phyloP scores from a whole-genome alignment of 2,329 filamentous ascomycete species.

The Juglanconis juglandina region DNA sequence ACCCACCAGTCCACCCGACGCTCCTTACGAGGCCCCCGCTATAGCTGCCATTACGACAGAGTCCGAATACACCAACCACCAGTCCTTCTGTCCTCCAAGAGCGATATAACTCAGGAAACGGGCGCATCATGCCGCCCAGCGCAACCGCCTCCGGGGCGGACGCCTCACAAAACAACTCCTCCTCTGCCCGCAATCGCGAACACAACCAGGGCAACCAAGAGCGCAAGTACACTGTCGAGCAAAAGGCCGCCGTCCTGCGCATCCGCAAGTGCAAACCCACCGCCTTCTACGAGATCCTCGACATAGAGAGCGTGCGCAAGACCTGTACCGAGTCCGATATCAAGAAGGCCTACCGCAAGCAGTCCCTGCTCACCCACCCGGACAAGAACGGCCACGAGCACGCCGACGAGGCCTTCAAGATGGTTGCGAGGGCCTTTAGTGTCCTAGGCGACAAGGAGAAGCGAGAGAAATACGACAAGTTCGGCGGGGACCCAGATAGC shows the following conservation, averaged over 20 bases:
- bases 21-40: conserved; percentile 6
- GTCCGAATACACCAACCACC: not conserved
- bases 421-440: conserved; percentile 92
- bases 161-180: conserved; percentile 32
- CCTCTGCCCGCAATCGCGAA: conserved; percentile 50
- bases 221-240: conserved; percentile 79
- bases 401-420: conserved; percentile 97
- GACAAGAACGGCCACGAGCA: conserved; percentile 98
- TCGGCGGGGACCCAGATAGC: conserved; percentile 88
- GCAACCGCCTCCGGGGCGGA: conserved; percentile 55
- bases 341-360: conserved; percentile 96
- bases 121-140: conserved; percentile 37
- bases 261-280: conserved; percentile 81
- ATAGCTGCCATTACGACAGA: not conserved
- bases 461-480: conserved; percentile 81
- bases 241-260: conserved; percentile 85
- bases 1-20: conserved; percentile 8
- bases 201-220: conserved; percentile 76
- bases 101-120: not conserved
- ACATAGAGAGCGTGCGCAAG: conserved; percentile 60
- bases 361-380: conserved; percentile 90
- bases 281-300: conserved; percentile 93
- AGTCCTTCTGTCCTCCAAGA: not conserved
- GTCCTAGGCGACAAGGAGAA: conserved; percentile 92
- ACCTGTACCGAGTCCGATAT: conserved; percentile 78